Base-by-base conservation (phyloP, 2,329 filamentous ascomycete genomes). In the Ophiostoma himal-ulmi region DNA sequence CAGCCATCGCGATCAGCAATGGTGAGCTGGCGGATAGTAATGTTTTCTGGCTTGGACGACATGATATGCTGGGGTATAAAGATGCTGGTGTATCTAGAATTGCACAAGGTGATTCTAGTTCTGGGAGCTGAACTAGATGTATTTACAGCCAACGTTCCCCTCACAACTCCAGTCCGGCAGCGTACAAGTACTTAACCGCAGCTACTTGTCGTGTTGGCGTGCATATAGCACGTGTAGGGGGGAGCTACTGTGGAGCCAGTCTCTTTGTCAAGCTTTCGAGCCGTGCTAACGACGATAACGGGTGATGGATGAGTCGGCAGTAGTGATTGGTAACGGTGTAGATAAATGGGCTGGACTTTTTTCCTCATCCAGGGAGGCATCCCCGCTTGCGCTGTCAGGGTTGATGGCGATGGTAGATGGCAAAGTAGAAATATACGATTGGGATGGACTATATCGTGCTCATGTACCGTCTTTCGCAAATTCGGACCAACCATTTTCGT, bases 21-120 rank as follows among this genome's bases (percentile, higher is more conserved):
- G 57, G 87, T 91, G 68, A 97, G 84, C 37, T 91, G 86, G 69
- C 91, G 88, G n/a, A 91, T 85, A 75, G 91, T 90, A 36, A 66
- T 20, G 20, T 36, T 39, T 36, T 20, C 34, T 10, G 54, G 22
- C 22, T 20, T 11, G 11, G 20, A 36, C 13, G 62, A 39, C 62
- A 65, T 65, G 36, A 1, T 20, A 34, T 36, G 52, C 8, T 57
- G 52, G 20, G 6, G 52, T 7, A 13, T 36, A 13, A 14, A 17
- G 57, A 30, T 10, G 30, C 30, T 6, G 6, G 30, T 36, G 10
- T 39, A 39, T 39, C 37, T 39, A 39, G 37, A 13, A 11, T 39
- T 30, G 30, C 8, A 11, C 39, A 44, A 17, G 39, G 14, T 44
- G 39, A 13, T 10, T 17, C 3, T 44, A 17, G 11, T 44, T 44